Evolutionary conservation across 495 filamentous ascomycete genomes (phyloP).

Genomic region (Xylaria nigripes): DNA sequence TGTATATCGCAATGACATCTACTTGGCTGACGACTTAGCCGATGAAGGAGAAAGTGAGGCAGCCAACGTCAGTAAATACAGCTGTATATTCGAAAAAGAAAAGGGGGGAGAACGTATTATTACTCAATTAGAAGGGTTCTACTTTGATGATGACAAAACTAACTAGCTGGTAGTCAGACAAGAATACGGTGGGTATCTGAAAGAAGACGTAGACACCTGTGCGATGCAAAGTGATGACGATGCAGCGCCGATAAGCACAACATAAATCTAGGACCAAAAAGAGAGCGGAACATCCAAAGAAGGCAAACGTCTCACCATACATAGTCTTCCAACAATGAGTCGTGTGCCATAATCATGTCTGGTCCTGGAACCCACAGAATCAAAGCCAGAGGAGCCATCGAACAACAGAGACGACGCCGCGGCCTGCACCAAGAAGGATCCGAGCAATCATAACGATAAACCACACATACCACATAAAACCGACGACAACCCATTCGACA

Average conservation of each 20-base stretch:
- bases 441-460: slow-evolving; percentile 64
- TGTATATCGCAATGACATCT: too few relatives aligned
- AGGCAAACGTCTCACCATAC: too few relatives aligned
- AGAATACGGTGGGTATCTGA: slow-evolving; percentile 2
- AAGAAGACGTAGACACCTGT: background rate
- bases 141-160: background rate
- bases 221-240: background rate
- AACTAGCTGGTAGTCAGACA: background rate
- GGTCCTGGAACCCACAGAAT: background rate
- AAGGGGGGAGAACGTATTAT: background rate
- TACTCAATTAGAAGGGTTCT: slow-evolving; percentile 4
- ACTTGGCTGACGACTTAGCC: too few relatives aligned
- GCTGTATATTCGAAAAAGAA: background rate
- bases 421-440: slow-evolving; percentile 50
- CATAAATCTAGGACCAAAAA: too few relatives aligned
- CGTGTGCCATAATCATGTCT: too few relatives aligned
- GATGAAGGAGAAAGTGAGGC: too few relatives aligned
- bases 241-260: background rate
- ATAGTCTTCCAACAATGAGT: too few relatives aligned
- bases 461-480: slow-evolving; percentile 80
- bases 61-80: background rate
- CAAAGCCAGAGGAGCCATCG: slow-evolving; percentile 73
- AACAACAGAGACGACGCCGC: slow-evolving; percentile 48
- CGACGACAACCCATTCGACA: slow-evolving; percentile 73
- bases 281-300: too few relatives aligned